These are phyloP conservation scores for Nicotiana tomentosiformis DNA, from an alignment of 257 asterid genomes.

Conservation along the genomic window DNA sequence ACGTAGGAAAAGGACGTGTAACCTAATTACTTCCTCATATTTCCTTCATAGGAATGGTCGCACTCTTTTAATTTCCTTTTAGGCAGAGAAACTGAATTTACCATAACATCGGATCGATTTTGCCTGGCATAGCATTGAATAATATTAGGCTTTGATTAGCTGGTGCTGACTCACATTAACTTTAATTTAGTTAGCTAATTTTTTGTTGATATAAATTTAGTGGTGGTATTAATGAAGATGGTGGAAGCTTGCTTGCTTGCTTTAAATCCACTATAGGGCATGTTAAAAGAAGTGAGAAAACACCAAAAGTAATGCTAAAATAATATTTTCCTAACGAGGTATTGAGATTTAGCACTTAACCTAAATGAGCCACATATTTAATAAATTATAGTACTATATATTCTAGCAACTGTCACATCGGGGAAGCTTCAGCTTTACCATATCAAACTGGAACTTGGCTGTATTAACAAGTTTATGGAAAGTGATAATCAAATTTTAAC, in stretches of 20 bases:
- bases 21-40: too few relatives aligned
- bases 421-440: neutral
- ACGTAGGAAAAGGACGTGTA: too few relatives aligned
- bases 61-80: neutral
- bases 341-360: neutral
- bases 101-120: neutral
- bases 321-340: neutral
- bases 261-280: neutral
- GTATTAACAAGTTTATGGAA: neutral
- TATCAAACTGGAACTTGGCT: neutral
- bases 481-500: neutral
- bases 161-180: neutral
- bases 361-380: neutral
- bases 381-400: too few relatives aligned
- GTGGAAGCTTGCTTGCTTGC: neutral
- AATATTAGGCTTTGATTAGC: neutral
- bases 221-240: neutral
- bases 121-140: neutral
- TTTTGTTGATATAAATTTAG: neutral
- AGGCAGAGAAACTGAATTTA: too few relatives aligned
- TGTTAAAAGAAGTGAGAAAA: neutral
- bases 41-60: too few relatives aligned
- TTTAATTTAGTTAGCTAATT: neutral
- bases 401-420: neutral
- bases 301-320: neutral